A percentile compares a stretch with the other conserved stretches of the same genome.
Evolutionary conservation across 495 filamentous ascomycete species (phyloP).

Genomic region (Hyaloscypha hepaticicola): DNA sequence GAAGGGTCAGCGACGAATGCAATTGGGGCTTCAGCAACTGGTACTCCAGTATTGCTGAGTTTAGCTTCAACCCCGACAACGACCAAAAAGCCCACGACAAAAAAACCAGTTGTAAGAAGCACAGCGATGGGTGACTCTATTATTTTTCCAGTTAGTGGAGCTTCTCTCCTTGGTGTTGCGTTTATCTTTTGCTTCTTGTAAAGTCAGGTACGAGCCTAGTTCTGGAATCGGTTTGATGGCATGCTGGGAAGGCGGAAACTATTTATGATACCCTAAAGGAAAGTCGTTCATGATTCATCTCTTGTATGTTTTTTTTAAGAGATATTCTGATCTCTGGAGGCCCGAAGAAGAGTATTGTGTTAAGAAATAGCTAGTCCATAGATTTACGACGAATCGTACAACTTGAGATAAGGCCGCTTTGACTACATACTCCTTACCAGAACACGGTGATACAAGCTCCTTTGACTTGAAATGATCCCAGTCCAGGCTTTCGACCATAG

Average conservation of each 20-base stretch:
- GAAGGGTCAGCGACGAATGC: not conserved
- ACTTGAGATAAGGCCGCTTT: not conserved
- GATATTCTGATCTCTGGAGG: not conserved
- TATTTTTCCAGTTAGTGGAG: conserved; percentile 3
- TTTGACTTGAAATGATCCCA: too few relatives aligned
- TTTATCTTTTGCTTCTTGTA: conserved; percentile 10
- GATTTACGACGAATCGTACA: not conserved
- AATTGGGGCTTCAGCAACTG: not conserved
- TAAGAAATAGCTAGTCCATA: not conserved
- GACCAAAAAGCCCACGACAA: not conserved
- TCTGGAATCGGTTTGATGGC: not conserved
- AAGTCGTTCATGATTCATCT: not conserved
- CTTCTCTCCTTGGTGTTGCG: conserved; percentile 4
- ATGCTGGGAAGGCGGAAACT: not conserved
- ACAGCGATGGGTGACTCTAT: conserved; percentile 9
- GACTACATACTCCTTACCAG: not conserved
- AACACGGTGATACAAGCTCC: not conserved
- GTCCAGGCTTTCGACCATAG: too few relatives aligned
- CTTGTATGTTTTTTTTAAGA: not conserved
- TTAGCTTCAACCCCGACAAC: not conserved
- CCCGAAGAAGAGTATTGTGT: not conserved
- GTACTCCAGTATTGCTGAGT: not conserved
- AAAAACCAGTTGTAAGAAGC: conserved; percentile 5
- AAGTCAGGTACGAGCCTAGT: not conserved
- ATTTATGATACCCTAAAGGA: not conserved